These are phyloP conservation scores for Penicillium sp. DNA, from an alignment of 2,329 filamentous ascomycete species.

Conservation along the genomic window DNA sequence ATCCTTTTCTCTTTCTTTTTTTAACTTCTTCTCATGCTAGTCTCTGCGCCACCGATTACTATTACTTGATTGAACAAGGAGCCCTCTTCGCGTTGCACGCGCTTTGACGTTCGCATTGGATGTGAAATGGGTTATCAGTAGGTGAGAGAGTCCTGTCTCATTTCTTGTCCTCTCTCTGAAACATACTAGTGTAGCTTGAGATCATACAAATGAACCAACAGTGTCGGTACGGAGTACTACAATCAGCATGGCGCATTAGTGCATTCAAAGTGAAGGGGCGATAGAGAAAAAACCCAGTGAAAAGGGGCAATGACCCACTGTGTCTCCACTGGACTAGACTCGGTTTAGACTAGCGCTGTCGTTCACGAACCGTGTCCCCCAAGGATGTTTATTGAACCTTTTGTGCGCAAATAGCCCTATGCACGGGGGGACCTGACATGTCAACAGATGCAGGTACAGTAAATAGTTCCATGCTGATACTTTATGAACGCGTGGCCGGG, in stretches of 20 bases:
- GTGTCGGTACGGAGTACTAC: neutral
- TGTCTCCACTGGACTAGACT: constrained; percentile 8
- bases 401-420: neutral
- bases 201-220: neutral
- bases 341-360: constrained; percentile 8
- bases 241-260: neutral
- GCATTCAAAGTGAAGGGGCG: neutral
- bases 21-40: neutral
- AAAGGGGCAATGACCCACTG: constrained; percentile 10
- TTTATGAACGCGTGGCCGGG: neutral
- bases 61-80: neutral
- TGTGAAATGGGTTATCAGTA: neutral
- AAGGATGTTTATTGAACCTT: constrained; percentile 3
- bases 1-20: neutral
- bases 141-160: neutral
- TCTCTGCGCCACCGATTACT: neutral
- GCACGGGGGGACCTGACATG: neutral
- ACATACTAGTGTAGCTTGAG: neutral
- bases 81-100: neutral
- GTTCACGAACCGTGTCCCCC: constrained; percentile 16
- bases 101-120: no score
- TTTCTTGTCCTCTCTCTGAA: neutral
- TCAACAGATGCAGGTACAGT: neutral
- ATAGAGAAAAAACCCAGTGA: constrained; percentile 3
- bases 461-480: neutral